phyloP scores from a whole-genome alignment of 306 rosid species.

The Glycyrrhiza uralensis region DNA sequence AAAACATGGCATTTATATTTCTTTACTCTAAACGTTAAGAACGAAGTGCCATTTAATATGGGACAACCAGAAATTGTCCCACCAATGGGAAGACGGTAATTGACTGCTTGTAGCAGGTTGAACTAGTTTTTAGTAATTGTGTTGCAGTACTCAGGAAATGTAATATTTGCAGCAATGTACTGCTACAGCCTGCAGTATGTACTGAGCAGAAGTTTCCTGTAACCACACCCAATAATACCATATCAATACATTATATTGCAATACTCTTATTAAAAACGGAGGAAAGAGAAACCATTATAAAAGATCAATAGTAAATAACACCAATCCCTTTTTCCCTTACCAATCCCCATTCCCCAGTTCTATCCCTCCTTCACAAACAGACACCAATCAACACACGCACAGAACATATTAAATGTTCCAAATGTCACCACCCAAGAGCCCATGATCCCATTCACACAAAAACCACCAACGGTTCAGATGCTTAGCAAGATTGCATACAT shows the following conservation, averaged over 20 bases:
- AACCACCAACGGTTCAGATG: neutral
- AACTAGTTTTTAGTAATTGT: too few relatives aligned
- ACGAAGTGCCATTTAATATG: too few relatives aligned
- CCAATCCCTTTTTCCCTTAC: neutral
- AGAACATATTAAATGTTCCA: neutral
- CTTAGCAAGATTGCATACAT: neutral
- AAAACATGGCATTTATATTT: too few relatives aligned
- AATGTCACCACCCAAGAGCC: neutral
- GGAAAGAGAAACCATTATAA: neutral
- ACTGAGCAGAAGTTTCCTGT: constrained; percentile 96
- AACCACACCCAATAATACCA: constrained; percentile 26
- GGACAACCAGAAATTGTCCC: too few relatives aligned
- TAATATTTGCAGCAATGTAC: constrained; percentile 93
- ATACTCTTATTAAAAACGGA: neutral
- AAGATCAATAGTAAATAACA: neutral
- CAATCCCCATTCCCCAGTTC: neutral
- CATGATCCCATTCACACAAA: neutral
- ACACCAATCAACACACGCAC: neutral
- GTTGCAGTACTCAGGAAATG: too few relatives aligned
- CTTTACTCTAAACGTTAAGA: too few relatives aligned
- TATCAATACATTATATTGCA: neutral
- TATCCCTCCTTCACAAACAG: neutral
- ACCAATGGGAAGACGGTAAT: too few relatives aligned
- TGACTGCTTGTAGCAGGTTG: too few relatives aligned
- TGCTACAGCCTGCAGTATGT: constrained; percentile 97